Base-by-base conservation (phyloP, 2,329 filamentous ascomycete species). In the Claviceps quebecensis region DNA sequence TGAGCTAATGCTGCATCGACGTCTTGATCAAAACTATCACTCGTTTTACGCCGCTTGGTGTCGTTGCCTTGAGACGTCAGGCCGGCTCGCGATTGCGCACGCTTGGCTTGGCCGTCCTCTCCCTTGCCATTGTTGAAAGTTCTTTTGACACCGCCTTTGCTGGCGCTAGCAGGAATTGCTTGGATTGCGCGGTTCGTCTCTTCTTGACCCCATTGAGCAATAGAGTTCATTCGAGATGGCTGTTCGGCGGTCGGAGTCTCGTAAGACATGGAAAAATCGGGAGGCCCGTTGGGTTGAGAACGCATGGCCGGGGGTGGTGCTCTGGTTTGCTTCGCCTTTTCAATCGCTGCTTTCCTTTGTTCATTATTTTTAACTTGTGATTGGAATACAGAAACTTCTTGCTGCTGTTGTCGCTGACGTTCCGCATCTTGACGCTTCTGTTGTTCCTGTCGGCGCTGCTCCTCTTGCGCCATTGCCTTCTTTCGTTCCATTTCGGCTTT, bases 401-500 rank as follows among this genome's bases (percentile, higher is more conserved):
- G 75, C 52, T 83, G 75, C 56, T 77, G 75, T 52, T 83, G 75
- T 56, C 74, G 77, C 58, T 81, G 79, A 41, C 73, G 75, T 55
- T 84, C 81, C 16, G 71, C 70, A 56, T 87, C 83, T 50, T 78
- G 74, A 51, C 78, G 78, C 29, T 72, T 72, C 56, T 76, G 72
- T 55, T 77, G 71, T 52, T 84, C 80, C 55, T 78, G 75, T 48
- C 70, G 76, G 51, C 72, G 73, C 59, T 85, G 78, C 57, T 86
- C 83, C 54, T 84, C 81, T 57, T 84, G 81, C 17, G 71, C 65
- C 5, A 78, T 80, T 47, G 79, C 78, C 53, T 85, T 77, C 68
- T 89, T 88, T 47, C 85, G 81, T 63, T 95, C 88, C 37, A 86
- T 71, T 59, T 94, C 87, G 16, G 82, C 78, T 67, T 94, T 95